phyloP scores from a whole-genome alignment of 2,329 filamentous ascomycete genomes.

The Metarhizium album region DNA sequence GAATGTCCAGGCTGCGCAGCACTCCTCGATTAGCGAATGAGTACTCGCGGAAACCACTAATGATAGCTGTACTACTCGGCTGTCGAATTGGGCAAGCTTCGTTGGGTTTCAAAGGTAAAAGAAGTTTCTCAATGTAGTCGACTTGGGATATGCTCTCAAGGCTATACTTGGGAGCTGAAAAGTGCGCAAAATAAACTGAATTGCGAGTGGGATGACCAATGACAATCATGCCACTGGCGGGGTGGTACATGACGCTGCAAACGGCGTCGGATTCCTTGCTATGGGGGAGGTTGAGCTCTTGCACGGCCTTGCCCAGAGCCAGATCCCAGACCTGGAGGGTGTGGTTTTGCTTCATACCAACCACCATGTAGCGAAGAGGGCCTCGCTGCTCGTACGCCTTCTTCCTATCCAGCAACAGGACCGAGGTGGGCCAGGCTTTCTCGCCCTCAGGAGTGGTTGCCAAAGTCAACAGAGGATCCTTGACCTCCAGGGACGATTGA shows the following conservation, averaged over 20 bases:
- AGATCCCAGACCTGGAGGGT: conserved; percentile 98
- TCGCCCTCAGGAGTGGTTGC: conserved; percentile 78
- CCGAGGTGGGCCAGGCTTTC: conserved; percentile 94
- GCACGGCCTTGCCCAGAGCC: conserved; percentile 85
- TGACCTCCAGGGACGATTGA: conserved; percentile 60
- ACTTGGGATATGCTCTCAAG: conserved; percentile 77
- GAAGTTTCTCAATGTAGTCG: conserved; percentile 70
- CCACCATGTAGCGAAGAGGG: conserved; percentile 87
- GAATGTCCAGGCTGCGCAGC: conserved; percentile 81
- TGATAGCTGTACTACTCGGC: conserved; percentile 90
- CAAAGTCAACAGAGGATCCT: conserved; percentile 76
- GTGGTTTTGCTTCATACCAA: conserved; percentile 98
- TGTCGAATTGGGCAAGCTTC: conserved; percentile 45
- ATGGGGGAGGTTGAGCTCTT: conserved; percentile 93
- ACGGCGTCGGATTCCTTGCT: conserved; percentile 96
- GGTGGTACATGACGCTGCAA: conserved; percentile 92
- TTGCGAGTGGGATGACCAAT: conserved; percentile 95
- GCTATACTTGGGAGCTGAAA: conserved; percentile 89
- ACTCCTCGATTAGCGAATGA: conserved; percentile 80
- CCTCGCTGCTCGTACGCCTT: conserved; percentile 84
- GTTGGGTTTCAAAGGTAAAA: conserved; percentile 16
- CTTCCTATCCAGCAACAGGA: conserved; percentile 92
- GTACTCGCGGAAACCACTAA: conserved; percentile 93
- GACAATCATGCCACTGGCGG: conserved; percentile 82
- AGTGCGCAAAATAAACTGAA: conserved; percentile 91